These are phyloP conservation scores for Xylaria longipes DNA, from an alignment of 495 filamentous ascomycete genomes.

Conservation along the genomic window DNA sequence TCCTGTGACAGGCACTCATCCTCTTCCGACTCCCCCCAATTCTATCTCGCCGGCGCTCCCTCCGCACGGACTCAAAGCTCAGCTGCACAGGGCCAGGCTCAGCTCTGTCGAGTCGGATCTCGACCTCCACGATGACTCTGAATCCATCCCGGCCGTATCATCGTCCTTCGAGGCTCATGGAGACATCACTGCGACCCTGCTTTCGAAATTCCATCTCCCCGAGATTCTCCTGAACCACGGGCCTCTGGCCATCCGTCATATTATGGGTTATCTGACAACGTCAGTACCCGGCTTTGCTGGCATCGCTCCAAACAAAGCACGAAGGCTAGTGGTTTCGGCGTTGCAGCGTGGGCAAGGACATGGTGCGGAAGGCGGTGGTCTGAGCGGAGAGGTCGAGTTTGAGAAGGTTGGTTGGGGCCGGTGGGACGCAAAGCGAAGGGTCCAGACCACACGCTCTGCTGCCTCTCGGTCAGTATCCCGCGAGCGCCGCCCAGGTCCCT, in stretches of 20 bases:
- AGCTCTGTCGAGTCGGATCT: constrained; percentile 85
- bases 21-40: constrained; percentile 90
- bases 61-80: constrained; percentile 75
- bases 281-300: constrained; percentile 91
- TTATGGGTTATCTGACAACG: constrained; percentile 91
- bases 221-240: constrained; percentile 89
- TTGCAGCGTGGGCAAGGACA: constrained; percentile 70
- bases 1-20: constrained; percentile 63
- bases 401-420: constrained; percentile 98
- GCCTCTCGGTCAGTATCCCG: constrained; percentile 43
- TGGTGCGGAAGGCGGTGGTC: constrained; percentile 66
- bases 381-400: constrained; percentile 82
- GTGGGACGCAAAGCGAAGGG: constrained; percentile 84
- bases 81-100: constrained; percentile 64
- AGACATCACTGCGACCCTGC: constrained; percentile 81
- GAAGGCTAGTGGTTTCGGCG: constrained; percentile 84
- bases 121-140: constrained; percentile 77
- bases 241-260: constrained; percentile 89
- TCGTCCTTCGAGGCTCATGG: constrained; percentile 74
- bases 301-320: constrained; percentile 90
- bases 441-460: constrained; percentile 62
- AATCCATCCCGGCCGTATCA: constrained; percentile 57
- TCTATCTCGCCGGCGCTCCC: constrained; percentile 91
- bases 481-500: constrained; percentile 54
- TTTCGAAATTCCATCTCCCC: constrained; percentile 91